Base-by-base conservation (phyloP, 2,329 filamentous ascomycete species). In the Hypoxylon sp. region DNA sequence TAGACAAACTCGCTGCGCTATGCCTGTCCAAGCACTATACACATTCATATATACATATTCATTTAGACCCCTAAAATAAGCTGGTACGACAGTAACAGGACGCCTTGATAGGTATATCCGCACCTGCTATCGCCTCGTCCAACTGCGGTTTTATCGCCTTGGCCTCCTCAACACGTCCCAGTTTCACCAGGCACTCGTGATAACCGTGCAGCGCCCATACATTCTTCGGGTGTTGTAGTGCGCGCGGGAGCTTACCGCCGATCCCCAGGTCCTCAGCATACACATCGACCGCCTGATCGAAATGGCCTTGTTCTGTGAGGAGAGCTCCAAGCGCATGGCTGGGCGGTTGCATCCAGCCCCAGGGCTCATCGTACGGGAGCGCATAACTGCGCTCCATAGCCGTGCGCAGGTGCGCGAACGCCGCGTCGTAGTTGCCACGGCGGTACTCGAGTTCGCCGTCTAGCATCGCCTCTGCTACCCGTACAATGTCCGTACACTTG, bases 321-420 rank as follows among this genome's bases (percentile, higher is more conserved):
- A 94, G 81, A 0, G 91, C 91, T 1, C 89, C 91, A 55, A 90
- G 90, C 0, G 91, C 91, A 77, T 94, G 91, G 2, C 91, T 83
- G 0, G 88, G 87, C 0, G 91, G 91, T 75, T 92, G 90, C 91
- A 94, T 93, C 91, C 91, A 94, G 0, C 90, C 90, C 91, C 91
- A 93, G 0, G 92, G 92, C 76, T 94, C 92, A 53, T 91, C 89
- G 67, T 92, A 94, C 0, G 88, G 88, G 29, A 94, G 82, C 0
- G 77, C 79, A 72, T 92, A 90, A 68, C 92, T 90, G 2, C 87
- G 82, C 0, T 80, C 75, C 22, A 92, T 87, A 0, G 90, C 85
- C 10, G 81, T 81, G 1, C 85, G 83, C 2, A 94, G 81, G 56
- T 87, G 83, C 2, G 79, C 74, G 74, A 92, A 93, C 0, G 91